Evolutionary conservation across 176 grass and related monocot species (phyloP).

Genomic region (Miscanthus lutarioriparius): DNA sequence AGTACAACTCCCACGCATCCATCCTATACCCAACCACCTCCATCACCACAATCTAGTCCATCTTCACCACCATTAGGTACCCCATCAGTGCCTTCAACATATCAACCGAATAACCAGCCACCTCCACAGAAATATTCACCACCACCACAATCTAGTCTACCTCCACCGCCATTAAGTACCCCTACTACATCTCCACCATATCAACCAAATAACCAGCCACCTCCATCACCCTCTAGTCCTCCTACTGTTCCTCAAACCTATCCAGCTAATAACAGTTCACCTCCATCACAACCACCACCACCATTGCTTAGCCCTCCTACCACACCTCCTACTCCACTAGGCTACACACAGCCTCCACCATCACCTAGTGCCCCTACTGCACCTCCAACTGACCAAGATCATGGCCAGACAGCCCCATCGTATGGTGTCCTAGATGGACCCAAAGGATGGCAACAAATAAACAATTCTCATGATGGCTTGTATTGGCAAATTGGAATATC

Average conservation of each 20-base stretch:
- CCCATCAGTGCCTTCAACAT: not conserved
- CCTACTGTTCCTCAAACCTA: not conserved
- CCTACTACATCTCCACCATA: not conserved
- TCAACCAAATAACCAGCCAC: not conserved
- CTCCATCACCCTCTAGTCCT: not conserved
- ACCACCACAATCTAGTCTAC: not conserved
- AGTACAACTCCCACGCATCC: not conserved
- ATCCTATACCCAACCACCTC: not conserved
- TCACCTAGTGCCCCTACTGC: not conserved
- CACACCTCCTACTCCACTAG: not conserved
- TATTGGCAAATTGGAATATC: constrained; percentile 20
- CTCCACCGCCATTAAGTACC: not conserved
- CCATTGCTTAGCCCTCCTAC: not conserved
- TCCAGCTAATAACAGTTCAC: not conserved
- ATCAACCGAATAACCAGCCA: not conserved
- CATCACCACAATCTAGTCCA: not conserved
- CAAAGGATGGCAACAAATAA: not conserved
- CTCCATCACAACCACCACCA: not conserved
- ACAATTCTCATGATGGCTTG: not conserved
- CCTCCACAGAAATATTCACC: not conserved
- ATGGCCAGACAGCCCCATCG: not conserved
- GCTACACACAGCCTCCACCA: not conserved
- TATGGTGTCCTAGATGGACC: not conserved
- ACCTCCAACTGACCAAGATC: not conserved
- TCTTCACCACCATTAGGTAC: not conserved